Base-by-base conservation (phyloP, 1,284 basidiomycete genomes). In the Microbotryum violaceum region DNA sequence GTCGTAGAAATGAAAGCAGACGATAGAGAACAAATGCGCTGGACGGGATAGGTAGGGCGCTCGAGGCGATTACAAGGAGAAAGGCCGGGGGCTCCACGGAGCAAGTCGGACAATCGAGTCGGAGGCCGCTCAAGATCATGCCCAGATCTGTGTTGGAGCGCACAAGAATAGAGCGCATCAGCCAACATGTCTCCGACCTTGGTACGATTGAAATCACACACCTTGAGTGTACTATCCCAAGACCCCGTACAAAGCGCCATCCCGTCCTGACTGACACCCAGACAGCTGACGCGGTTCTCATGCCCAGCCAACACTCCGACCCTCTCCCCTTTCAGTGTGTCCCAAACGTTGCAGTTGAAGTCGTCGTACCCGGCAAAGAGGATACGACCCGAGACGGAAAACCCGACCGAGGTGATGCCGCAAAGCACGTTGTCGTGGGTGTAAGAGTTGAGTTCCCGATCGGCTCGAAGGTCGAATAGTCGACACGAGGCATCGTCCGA, bases 331-430 rank as follows among this genome's bases (percentile, higher is more conserved):
- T 94, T 96, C 74, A 98, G 82, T 49, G 93, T 97, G 75, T 99
- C 94, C 94, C 94, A 98, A 53, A 97, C 94, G 74, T 97, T 97
- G 81, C 89, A 92, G 70, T 94, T 97, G 88, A 94, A 97, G 77
- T 98, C 94, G 76, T 99, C 96, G 75, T 97, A 98, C 49, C 94
- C 96, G 68, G 93, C 94, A 73, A 98, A 97, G 53, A 99, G 82
- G 71, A 99, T 88, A 63, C 96, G 88, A 53, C 94, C 94, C 18
- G 92, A 97, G 69, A 90, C 88, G 2, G 92, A 97, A 81, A 99
- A 98, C 18, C 90, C 93, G 69, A 98, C 93, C 4, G 92, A 96
- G 14, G 96, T 98, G 77, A 98, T 97, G 68, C 94, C 93, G 74
- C 94, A 97, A 21, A 97, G 83, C 69, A 97, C 96, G 78, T 97